A percentile compares a stretch with the other conserved stretches of the same genome.
These are phyloP conservation scores for Fusarium metavorans DNA, from an alignment of 2,329 filamentous ascomycete species.

Conservation along the genomic window DNA sequence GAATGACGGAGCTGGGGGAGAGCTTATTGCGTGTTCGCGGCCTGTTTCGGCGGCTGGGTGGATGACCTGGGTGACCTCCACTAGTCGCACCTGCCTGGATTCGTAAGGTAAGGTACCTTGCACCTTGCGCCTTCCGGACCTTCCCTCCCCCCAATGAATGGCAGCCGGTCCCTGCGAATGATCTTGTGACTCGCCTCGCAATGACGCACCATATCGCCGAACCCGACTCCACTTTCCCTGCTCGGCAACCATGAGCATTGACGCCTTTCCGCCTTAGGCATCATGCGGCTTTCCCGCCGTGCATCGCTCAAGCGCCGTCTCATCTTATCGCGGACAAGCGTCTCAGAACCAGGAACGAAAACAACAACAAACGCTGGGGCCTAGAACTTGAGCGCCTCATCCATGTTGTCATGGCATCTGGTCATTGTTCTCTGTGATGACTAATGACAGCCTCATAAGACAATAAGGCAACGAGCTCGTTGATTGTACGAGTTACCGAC, in stretches of 20 bases:
- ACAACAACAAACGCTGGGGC: slow-evolving; percentile 18
- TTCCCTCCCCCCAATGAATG: slow-evolving; percentile 6
- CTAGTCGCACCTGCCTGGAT: slow-evolving; percentile 38
- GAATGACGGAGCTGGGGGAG: slow-evolving; percentile 44
- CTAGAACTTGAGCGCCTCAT: not conserved
- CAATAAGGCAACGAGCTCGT: not conserved
- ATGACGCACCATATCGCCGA: slow-evolving; percentile 46
- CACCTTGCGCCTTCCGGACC: slow-evolving; percentile 18
- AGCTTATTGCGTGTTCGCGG: slow-evolving; percentile 43
- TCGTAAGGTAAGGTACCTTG: slow-evolving; percentile 19
- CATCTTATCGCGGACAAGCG: slow-evolving; percentile 22
- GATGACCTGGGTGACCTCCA: slow-evolving; percentile 9
- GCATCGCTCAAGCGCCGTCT: slow-evolving; percentile 31
- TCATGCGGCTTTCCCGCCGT: slow-evolving; percentile 19
- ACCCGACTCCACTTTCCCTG: slow-evolving; percentile 40
- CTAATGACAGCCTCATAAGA: not conserved
- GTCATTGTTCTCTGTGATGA: slow-evolving; percentile 1
- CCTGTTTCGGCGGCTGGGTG: slow-evolving; percentile 39
- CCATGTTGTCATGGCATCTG: slow-evolving; percentile 29
- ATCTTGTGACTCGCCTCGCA: slow-evolving; percentile 44
- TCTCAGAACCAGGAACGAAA: slow-evolving; percentile 31
- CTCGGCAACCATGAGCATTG: slow-evolving; percentile 40
- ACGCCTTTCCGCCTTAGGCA: slow-evolving; percentile 46
- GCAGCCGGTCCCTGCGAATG: slow-evolving; percentile 31
- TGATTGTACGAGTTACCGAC: not conserved